Base-by-base conservation (phyloP, 345 rosid genomes). In the Atalantia buxifolia region DNA sequence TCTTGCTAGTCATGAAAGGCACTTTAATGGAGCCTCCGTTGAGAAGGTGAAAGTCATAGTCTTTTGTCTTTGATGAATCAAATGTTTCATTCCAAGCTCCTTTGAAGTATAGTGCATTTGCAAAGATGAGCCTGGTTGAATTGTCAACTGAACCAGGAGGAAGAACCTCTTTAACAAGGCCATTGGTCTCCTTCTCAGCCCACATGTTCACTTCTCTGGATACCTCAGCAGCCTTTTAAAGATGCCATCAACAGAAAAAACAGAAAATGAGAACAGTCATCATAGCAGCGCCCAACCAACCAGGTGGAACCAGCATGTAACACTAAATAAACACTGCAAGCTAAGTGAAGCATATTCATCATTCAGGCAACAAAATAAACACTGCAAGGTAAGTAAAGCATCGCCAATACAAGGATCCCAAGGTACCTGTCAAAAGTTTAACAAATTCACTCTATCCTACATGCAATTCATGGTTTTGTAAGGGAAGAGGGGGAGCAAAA, bases 41-140 rank as follows among this genome's bases (percentile, higher is more conserved):
- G 28, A 83, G 77, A 75, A 90, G 97, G 77, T 89, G 85, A 83
- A 95, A 95, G 59, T 92, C 94, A 48, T 77, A 50, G 31, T 90
- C 93, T 78, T 84, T 83, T 1, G 93, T 89, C 56, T 81, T 69
- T 1, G 88, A 86, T 1, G 84, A 79, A 75, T 92, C 89, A 22
- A 95, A 93, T 72, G 83, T 88, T 48, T 93, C 91, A 62, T 33
- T 80, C 98, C 98, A 95, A 81, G 91, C 84, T 18, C 94, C 97
- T 57, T 92, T 92, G 85, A 93, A 95, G 75, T 95, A 95, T 35
- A 95, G 85, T 24, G 94, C 98, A 85, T 92, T 93, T 0, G 92
- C 88, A 36, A 93, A 84, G 19, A 95, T 86, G 63, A 95, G 89
- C 79, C 82, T 86, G 16, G 95, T 89, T 36, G 72, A 77, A 71